Base-by-base conservation (phyloP, 164 flowering plant genomes). In the Cinnamomum micranthum region DNA sequence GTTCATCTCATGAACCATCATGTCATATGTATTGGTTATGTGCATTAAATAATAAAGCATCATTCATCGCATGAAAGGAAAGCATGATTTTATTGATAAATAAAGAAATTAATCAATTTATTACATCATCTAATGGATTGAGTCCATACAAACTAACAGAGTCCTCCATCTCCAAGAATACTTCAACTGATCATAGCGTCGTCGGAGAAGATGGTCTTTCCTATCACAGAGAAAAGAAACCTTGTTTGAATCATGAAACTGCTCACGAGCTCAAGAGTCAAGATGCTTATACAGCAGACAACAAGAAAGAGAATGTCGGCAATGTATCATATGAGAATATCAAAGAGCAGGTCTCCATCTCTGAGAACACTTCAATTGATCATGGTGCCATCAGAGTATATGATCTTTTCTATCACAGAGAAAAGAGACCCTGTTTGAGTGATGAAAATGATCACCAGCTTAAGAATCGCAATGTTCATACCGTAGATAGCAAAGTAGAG, bases 351-450 rank as follows among this genome's bases (percentile, higher is more conserved):
- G 77, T 27, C 2, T 87, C 86, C 69, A 74, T 76, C 73, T 86
- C 87, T 0, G 87, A 88, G 0, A 86, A 84, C 74, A 91, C 92
- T 55, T 76, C 86, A 4, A 90, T 89, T 4, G 91, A 90, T 55
- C 89, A 87, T 31, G 25, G 41, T 2, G 47, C 60, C 23, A 22
- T 65, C 27, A 20, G 25, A 35, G 47, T 69, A 68, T 13, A 11
- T 14, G 15, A 13, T n/a, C 28, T 17, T 70, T 50, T 25, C n/a
- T 15, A 58, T 50, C 10, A 50, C 3, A 5, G 65, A 13, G 28
- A 20, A 19, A 41, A 72, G 51, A 41, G 5, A 19, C 33, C 23
- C 1, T 7, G 25, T 51, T 15, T 4, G 11, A 22, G 35, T 68
- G 12, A 13, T 33, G 28, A 22, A 24, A 25, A 2, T 25, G 9